Evolutionary conservation across 805 yeast species (phyloP).

Genomic region (Starmerella vaccinii): DNA sequence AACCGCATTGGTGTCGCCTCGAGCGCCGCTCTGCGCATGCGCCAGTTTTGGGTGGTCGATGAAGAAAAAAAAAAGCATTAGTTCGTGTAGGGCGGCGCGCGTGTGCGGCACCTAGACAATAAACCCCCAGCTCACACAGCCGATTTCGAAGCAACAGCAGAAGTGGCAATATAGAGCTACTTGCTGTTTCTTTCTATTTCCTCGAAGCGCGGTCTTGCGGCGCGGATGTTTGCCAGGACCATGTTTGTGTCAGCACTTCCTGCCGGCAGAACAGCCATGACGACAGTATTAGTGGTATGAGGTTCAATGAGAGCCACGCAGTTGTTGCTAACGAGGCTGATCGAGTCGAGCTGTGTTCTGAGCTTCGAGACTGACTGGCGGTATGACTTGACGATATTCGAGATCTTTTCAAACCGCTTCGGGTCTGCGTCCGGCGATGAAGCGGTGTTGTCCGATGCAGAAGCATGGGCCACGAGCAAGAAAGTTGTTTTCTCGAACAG

Average conservation of each 20-base stretch:
- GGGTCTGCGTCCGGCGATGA: constrained; percentile 50
- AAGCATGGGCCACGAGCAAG: constrained; percentile 53
- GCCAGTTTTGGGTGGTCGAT: no score
- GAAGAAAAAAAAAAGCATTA: no score
- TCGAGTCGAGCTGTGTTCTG: constrained; percentile 69
- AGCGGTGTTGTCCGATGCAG: constrained; percentile 15
- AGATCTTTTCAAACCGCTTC: constrained; percentile 84
- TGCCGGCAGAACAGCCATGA: constrained; percentile 37
- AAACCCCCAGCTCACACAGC: no score
- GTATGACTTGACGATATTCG: constrained; percentile 86
- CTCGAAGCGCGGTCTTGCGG: constrained; percentile 34
- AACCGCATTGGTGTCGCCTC: no score
- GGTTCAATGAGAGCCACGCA: constrained; percentile 36
- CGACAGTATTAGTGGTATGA: constrained; percentile 36
- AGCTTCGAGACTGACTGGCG: constrained; percentile 84
- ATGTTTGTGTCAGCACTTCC: constrained; percentile 19
- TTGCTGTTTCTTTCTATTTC: constrained; percentile 29
- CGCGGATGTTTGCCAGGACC: constrained; percentile 30
- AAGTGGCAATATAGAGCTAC: constrained; percentile 1
- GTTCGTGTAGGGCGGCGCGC: no score
- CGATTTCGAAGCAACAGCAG: no score
- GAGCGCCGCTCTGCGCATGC: no score
- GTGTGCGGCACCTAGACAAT: no score
- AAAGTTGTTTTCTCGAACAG: constrained; percentile 90
- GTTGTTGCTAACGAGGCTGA: constrained; percentile 51